A percentile compares a stretch with the other conserved stretches of the same genome.
phyloP scores from a whole-genome alignment of 2,329 filamentous ascomycete species.

The Lasiodiplodia citricola region DNA sequence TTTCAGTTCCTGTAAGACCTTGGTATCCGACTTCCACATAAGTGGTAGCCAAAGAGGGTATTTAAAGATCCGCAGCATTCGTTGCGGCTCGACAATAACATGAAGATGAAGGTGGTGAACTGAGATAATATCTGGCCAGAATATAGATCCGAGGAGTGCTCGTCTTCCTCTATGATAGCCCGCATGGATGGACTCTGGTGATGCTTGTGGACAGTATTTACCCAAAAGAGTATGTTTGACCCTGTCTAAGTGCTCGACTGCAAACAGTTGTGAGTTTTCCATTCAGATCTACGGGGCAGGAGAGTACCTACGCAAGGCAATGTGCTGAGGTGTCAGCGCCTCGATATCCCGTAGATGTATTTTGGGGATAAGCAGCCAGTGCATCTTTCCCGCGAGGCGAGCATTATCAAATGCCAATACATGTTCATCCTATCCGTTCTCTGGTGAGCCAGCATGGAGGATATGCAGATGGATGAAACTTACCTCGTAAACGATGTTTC shows the following conservation, averaged over 20 bases:
- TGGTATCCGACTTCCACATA: slow-evolving; percentile 4
- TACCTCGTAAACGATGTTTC: neutral
- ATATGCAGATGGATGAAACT: rapidly evolving
- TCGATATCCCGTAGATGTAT: neutral
- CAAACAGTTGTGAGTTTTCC: neutral
- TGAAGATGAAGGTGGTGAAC: neutral
- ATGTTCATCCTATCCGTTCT: neutral
- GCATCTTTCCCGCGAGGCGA: neutral
- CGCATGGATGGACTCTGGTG: neutral
- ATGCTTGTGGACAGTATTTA: neutral
- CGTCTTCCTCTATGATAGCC: neutral
- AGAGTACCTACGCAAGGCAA: neutral
- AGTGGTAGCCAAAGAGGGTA: neutral
- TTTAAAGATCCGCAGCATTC: neutral
- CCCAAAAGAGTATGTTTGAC: neutral
- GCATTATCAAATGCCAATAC: neutral
- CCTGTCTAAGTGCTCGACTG: neutral
- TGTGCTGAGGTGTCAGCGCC: neutral
- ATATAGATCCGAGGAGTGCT: neutral
- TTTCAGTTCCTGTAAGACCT: neutral
- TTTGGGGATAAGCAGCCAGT: neutral
- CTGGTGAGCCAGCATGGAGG: neutral
- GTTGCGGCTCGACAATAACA: neutral
- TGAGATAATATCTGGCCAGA: neutral
- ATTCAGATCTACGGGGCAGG: neutral